Evolutionary conservation across 805 yeast genomes (phyloP).

Genomic region (Scheffersomyces lignosus): DNA sequence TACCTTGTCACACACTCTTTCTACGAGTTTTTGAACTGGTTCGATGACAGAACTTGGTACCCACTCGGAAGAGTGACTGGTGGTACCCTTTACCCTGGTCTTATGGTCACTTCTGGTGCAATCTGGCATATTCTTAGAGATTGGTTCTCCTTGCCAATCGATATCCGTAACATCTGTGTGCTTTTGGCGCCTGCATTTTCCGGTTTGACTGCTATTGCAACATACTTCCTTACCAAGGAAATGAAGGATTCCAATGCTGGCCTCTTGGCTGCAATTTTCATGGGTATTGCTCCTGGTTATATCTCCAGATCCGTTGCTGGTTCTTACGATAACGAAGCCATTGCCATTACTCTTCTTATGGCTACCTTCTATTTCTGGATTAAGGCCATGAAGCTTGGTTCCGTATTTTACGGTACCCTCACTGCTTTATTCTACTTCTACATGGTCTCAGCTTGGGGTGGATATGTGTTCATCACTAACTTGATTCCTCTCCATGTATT

Average conservation of each 20-base stretch:
- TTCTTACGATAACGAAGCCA: constrained; percentile 97
- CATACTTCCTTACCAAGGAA: constrained; percentile 84
- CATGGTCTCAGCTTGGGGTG: constrained; percentile 99
- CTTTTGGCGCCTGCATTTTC: constrained; percentile 95
- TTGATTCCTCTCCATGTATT: constrained; percentile 95
- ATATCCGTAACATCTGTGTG: constrained; percentile 94
- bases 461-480: constrained; percentile 97
- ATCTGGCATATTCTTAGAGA: constrained; percentile 72
- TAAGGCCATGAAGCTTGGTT: constrained; percentile 88
- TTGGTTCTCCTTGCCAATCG: constrained; percentile 75
- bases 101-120: constrained; percentile 95
- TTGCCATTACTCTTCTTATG: constrained; percentile 94
- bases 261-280: constrained; percentile 85
- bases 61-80: constrained; percentile 99
- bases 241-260: constrained; percentile 91
- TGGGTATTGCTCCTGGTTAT: constrained; percentile 98
- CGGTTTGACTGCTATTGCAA: constrained; percentile 86
- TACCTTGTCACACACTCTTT: constrained; percentile 80
- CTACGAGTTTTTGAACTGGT: constrained; percentile 95
- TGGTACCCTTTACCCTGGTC: constrained; percentile 96
- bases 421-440: constrained; percentile 91
- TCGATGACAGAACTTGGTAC: constrained; percentile 98
- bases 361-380: constrained; percentile 95
- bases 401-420: constrained; percentile 76
- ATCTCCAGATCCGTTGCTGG: constrained; percentile 99